Evolutionary conservation across 2,329 filamentous ascomycete species (phyloP).

Genomic region (Apiospora arundinis): DNA sequence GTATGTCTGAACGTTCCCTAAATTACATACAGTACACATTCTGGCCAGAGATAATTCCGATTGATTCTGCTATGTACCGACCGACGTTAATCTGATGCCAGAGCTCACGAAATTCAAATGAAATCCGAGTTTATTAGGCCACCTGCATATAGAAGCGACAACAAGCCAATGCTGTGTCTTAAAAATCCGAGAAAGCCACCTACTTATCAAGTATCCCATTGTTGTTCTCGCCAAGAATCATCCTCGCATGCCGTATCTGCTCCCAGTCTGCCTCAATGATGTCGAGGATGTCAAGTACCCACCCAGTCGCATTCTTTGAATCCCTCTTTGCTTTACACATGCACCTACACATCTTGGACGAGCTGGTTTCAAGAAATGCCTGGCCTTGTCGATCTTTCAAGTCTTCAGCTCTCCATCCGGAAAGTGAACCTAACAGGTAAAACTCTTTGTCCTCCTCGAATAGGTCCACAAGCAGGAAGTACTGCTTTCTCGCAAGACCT

Average conservation of each 20-base stretch:
- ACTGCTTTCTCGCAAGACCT: slow-evolving; percentile 55
- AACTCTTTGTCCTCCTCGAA: slow-evolving; percentile 65
- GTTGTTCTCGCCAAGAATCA: slow-evolving; percentile 1
- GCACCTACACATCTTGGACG: slow-evolving; percentile 36
- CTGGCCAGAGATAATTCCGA: background rate
- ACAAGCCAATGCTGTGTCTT: background rate
- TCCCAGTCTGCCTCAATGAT: slow-evolving; percentile 36
- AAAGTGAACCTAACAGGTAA: slow-evolving; percentile 43
- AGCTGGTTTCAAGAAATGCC: slow-evolving; percentile 32
- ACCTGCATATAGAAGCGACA: background rate
- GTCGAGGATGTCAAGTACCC: slow-evolving; percentile 34
- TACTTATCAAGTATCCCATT: background rate
- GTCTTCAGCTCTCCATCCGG: slow-evolving; percentile 36
- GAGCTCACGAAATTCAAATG: background rate
- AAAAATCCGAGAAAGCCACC: background rate
- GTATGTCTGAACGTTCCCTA: background rate
- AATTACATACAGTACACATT: background rate
- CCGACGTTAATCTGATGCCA: background rate
- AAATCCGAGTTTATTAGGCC: background rate
- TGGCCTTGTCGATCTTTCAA: slow-evolving; percentile 36
- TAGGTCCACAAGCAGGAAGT: slow-evolving; percentile 69
- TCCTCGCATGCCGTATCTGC: slow-evolving; percentile 35
- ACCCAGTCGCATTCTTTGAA: slow-evolving; percentile 32
- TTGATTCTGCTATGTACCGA: background rate
- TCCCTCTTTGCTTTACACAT: slow-evolving; percentile 37